A percentile compares a stretch with the other conserved stretches of the same genome.
These are phyloP conservation scores for Colletotrichum musae DNA, from an alignment of 2,329 filamentous ascomycete genomes.

Conservation along the genomic window DNA sequence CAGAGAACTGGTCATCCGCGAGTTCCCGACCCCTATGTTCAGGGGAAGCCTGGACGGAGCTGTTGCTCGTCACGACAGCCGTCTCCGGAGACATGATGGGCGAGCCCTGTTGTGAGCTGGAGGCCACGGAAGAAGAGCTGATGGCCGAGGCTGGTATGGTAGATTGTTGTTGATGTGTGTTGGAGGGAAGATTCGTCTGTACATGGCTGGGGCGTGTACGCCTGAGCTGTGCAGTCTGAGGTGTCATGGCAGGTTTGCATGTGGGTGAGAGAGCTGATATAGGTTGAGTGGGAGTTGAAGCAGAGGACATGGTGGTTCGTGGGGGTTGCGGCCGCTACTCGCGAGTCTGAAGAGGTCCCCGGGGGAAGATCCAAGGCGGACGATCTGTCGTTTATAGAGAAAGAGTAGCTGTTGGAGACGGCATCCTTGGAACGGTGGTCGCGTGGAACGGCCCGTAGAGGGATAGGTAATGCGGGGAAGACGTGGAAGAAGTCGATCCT, in stretches of 20 bases:
- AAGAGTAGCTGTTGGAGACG: constrained; percentile 40
- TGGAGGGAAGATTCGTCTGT: constrained; percentile 60
- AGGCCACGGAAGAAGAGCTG: constrained; percentile 69
- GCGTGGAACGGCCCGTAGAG: constrained; percentile 42
- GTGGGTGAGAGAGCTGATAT: constrained; percentile 48
- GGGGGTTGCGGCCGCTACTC: constrained; percentile 31
- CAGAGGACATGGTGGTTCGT: constrained; percentile 49
- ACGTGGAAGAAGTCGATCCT: constrained; percentile 37
- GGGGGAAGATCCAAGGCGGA: constrained; percentile 34
- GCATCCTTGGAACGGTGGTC: constrained; percentile 43
- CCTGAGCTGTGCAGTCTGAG: constrained; percentile 56
- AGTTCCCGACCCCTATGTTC: constrained; percentile 71
- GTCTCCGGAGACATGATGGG: constrained; percentile 71
- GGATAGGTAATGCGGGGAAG: constrained; percentile 39
- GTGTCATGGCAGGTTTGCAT: constrained; percentile 58
- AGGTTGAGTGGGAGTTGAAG: constrained; percentile 48
- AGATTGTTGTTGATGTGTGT: constrained; percentile 45
- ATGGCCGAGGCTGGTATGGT: constrained; percentile 66
- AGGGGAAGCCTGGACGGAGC: constrained; percentile 77
- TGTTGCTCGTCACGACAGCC: constrained; percentile 68
- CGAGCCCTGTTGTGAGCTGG: constrained; percentile 69
- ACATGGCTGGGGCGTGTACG: constrained; percentile 63
- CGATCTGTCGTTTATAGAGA: constrained; percentile 41
- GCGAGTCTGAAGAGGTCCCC: constrained; percentile 30
- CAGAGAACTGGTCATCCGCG: constrained; percentile 61